Percentiles rank a stretch among this genome's conserved stretches.
Conservation (phyloP, 352 stramenopile genomes). For the Globisporangium nodosum region DNA sequence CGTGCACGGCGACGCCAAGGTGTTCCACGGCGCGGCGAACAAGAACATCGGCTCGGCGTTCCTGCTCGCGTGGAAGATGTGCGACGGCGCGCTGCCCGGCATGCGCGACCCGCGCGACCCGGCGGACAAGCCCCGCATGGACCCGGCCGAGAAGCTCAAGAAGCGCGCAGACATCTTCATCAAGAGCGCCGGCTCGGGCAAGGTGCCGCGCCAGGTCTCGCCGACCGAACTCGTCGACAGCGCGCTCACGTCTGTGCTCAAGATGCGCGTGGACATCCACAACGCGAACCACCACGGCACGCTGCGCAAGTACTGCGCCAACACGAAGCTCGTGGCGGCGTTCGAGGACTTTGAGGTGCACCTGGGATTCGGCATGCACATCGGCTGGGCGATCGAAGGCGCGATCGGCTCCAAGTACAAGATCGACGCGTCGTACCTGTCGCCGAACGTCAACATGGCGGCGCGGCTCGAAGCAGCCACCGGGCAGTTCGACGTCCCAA, state of each 20-base stretch:
- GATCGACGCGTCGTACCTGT: conserved; percentile 98
- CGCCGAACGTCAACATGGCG: conserved; percentile 97
- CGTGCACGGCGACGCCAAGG: conserved; percentile 91
- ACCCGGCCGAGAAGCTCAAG: conserved; percentile 45
- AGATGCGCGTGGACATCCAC: conserved; percentile 95
- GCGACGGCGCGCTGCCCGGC: conserved; percentile 79
- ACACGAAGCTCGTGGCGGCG: conserved; percentile 70
- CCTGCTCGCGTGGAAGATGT: conserved; percentile 95
- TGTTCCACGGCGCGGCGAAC: conserved; percentile 93
- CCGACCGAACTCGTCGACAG: conserved; percentile 90
- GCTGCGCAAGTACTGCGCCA: conserved; percentile 78
- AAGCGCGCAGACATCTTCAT: conserved; percentile 66
- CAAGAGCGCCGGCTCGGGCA: conserved; percentile 47
- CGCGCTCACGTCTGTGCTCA: conserved; percentile 93
- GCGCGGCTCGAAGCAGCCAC: conserved; percentile 94
- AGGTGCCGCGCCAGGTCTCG: conserved; percentile 34
- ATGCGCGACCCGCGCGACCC: conserved; percentile 80
- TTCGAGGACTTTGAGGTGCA: conserved; percentile 92
- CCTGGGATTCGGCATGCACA: conserved; percentile 96
- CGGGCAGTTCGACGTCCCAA: conserved; percentile 93
- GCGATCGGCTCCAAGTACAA: conserved; percentile 97
- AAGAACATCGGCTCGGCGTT: conserved; percentile 96
- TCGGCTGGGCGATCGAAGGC: conserved; percentile 98
- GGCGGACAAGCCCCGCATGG: conserved; percentile 67
- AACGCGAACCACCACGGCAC: conserved; percentile 86